Conservation (phyloP, 768 basidiomycete species). For the Kwoniella sp. region DNA sequence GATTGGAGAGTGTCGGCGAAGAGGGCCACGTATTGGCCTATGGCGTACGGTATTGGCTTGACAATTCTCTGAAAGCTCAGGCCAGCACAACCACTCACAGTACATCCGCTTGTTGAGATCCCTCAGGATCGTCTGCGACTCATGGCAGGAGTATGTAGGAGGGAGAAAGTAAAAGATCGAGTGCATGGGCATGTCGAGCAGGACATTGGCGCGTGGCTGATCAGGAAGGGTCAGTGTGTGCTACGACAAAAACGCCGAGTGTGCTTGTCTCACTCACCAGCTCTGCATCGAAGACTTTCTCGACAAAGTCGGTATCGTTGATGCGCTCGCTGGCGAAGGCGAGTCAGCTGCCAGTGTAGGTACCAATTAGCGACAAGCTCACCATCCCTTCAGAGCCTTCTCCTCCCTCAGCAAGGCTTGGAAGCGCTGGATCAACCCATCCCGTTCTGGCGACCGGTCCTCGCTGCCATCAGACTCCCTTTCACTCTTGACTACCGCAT, state of each 20-base stretch:
- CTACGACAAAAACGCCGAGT: constrained; percentile 2
- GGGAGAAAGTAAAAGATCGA: constrained; percentile 75
- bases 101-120: constrained; percentile 12
- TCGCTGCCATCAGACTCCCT: no score
- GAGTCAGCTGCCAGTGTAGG: not conserved
- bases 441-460: no score
- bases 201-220: constrained; percentile 30
- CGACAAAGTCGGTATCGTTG: constrained; percentile 56
- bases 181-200: constrained; percentile 65
- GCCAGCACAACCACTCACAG: constrained; percentile 1
- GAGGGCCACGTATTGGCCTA: constrained; percentile 12
- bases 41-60: not conserved
- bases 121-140: constrained; percentile 55
- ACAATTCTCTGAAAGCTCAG: no score
- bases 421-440: constrained; percentile 58
- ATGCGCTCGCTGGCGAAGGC: constrained; percentile 21
- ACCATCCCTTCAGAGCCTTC: constrained; percentile 39
- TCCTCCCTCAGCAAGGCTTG: constrained; percentile 26
- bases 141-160: constrained; percentile 59
- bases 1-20: constrained; percentile 18
- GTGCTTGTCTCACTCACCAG: constrained; percentile 29
- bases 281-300: constrained; percentile 59
- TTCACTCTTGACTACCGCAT: not conserved
- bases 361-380: constrained; percentile 9
- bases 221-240: not conserved